Conservation (phyloP, 306 rosid genomes). For the Sphenostylis stenocarpa region DNA sequence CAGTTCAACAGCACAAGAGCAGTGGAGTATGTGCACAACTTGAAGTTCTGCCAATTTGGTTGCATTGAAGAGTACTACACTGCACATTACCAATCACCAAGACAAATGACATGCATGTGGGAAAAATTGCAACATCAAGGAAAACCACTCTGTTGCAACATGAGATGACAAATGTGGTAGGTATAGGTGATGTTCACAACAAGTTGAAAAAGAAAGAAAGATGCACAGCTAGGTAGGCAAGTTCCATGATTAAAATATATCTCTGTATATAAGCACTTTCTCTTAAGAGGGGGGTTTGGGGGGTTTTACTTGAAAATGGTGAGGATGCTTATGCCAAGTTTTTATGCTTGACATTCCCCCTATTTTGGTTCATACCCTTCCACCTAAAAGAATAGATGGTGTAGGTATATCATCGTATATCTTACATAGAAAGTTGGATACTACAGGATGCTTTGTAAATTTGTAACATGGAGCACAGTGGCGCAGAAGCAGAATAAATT, state of each 20-base stretch:
- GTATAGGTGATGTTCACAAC: background rate
- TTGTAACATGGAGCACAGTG: background rate
- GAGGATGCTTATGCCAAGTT: background rate
- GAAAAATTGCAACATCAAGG: constrained; percentile 38
- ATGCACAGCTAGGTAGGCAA: constrained; percentile 28
- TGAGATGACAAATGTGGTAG: constrained; percentile 43
- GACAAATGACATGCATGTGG: constrained; percentile 77
- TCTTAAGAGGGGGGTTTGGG: constrained; percentile 12
- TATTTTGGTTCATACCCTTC: background rate
- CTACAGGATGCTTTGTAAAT: constrained; percentile 1
- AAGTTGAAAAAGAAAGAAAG: background rate
- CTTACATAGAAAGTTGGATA: background rate
- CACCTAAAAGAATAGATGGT: background rate
- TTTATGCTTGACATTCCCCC: background rate
- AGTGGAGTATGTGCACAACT: constrained; percentile 59
- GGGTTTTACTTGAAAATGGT: constrained; percentile 29
- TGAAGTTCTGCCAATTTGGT: constrained; percentile 67
- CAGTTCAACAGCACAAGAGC: constrained; percentile 55
- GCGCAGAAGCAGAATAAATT: background rate
- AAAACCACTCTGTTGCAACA: constrained; percentile 61
- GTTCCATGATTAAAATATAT: constrained; percentile 12
- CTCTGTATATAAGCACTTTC: background rate
- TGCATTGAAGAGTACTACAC: constrained; percentile 66
- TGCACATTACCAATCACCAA: constrained; percentile 80
- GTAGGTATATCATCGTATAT: background rate